Percentiles rank a stretch among this genome's conserved stretches.
Conservation (phyloP, 441 rosid species). For the Syzygium syzygioides region DNA sequence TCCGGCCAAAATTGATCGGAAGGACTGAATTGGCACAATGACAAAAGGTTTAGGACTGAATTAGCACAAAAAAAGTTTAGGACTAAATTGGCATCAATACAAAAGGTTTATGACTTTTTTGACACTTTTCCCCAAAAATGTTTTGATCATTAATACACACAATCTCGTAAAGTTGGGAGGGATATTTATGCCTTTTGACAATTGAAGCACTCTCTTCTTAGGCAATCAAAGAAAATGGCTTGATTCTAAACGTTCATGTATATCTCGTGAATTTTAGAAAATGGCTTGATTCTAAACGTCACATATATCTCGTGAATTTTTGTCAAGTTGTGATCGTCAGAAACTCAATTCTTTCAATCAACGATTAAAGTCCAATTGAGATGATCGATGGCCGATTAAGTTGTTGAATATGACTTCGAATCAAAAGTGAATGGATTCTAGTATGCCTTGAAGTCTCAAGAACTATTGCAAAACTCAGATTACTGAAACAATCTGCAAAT, state of each 20-base stretch:
- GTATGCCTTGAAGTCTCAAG: neutral
- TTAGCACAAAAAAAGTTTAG: no score
- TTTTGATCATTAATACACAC: neutral
- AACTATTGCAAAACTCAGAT: neutral
- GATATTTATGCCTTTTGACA: neutral
- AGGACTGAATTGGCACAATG: no score
- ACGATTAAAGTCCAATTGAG: neutral
- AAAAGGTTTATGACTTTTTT: no score
- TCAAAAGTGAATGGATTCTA: neutral
- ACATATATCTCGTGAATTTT: neutral
- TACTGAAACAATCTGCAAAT: neutral
- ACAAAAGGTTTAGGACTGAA: no score
- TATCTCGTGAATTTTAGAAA: neutral
- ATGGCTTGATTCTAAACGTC: neutral
- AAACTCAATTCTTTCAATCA: neutral
- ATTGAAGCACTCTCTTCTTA: neutral
- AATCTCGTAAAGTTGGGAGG: conserved; percentile 4
- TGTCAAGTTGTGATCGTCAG: neutral
- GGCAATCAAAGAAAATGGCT: neutral
- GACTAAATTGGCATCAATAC: no score
- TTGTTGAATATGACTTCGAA: neutral
- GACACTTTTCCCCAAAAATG: neutral
- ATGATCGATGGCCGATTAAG: neutral
- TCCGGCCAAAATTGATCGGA: no score
- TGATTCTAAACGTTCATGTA: neutral